Evolutionary conservation across 1,139 yeast species (phyloP).

Genomic region (Magnusiomyces tetraspermus): DNA sequence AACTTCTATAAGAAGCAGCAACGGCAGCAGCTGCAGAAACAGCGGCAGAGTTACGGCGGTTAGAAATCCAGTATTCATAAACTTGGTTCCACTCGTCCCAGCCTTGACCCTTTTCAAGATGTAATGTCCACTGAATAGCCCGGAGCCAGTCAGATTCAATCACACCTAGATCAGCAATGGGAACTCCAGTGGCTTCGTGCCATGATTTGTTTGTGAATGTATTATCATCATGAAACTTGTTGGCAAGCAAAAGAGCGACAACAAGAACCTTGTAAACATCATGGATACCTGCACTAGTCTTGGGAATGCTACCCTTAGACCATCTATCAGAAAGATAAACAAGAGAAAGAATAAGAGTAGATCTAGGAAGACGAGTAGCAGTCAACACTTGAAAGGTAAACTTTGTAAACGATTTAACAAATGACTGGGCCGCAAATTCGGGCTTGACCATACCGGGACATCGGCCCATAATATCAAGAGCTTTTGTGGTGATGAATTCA

Average conservation of each 20-base stretch:
- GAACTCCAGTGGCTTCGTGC: constrained; percentile 87
- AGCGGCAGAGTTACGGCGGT: constrained; percentile 11
- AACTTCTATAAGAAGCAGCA: constrained; percentile 4
- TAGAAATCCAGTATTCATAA: constrained; percentile 25
- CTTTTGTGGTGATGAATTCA: constrained; percentile 58
- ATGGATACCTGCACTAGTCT: constrained; percentile 24
- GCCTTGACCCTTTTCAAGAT: constrained; percentile 25
- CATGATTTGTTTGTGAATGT: constrained; percentile 92
- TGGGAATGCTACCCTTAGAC: constrained; percentile 26
- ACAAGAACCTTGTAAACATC: constrained; percentile 49
- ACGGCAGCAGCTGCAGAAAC: constrained; percentile 4
- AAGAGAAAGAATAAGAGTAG: constrained; percentile 69
- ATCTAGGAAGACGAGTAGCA: constrained; percentile 83
- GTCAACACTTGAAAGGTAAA: constrained; percentile 60
- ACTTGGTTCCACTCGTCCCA: constrained; percentile 35
- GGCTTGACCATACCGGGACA: constrained; percentile 16
- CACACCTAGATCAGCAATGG: constrained; percentile 48
- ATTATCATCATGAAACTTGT: constrained; percentile 92
- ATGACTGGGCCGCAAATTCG: constrained; percentile 27
- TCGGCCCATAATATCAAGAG: constrained; percentile 46
- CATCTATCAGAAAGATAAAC: constrained; percentile 55
- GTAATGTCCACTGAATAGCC: constrained; percentile 30
- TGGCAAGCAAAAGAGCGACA: constrained; percentile 70
- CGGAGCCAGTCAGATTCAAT: constrained; percentile 69
- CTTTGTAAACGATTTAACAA: constrained; percentile 45